A percentile compares a stretch with the other conserved stretches of the same genome.
Conservation (phyloP, 75 land plant species). For the Pinus tabuliformis region DNA sequence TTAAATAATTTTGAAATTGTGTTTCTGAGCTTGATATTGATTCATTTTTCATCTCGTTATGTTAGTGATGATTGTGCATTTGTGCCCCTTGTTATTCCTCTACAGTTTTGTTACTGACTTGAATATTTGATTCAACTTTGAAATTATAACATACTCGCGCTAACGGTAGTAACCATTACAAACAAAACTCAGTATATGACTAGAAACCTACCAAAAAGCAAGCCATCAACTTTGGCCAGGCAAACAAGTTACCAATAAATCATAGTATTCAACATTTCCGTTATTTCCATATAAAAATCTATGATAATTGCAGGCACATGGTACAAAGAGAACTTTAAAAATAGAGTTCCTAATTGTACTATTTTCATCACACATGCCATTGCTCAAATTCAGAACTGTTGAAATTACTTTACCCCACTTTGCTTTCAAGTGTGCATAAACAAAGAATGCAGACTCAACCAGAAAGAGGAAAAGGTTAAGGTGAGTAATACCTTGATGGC, state of each 20-base stretch:
- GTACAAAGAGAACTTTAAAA: neutral
- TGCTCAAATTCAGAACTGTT: neutral
- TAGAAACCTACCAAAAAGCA: no score
- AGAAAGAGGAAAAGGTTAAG: constrained; percentile 3
- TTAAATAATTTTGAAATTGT: no score
- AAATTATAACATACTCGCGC: no score
- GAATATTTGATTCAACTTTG: no score
- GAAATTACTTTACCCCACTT: neutral
- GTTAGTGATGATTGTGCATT: no score
- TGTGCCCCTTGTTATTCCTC: no score
- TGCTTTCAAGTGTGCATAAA: neutral
- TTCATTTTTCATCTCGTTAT: no score
- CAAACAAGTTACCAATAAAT: neutral
- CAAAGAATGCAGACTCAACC: neutral
- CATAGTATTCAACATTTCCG: neutral
- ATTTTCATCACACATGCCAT: neutral
- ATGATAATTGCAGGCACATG: neutral
- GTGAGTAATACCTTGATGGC: constrained; percentile 58
- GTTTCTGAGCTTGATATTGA: no score
- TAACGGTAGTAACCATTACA: no score
- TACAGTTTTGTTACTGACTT: no score
- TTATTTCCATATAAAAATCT: neutral
- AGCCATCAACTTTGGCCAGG: no score
- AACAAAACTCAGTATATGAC: no score
- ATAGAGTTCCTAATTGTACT: neutral